Conservation (phyloP, 208 protist genomes). For the Phytomonas sp. region DNA sequence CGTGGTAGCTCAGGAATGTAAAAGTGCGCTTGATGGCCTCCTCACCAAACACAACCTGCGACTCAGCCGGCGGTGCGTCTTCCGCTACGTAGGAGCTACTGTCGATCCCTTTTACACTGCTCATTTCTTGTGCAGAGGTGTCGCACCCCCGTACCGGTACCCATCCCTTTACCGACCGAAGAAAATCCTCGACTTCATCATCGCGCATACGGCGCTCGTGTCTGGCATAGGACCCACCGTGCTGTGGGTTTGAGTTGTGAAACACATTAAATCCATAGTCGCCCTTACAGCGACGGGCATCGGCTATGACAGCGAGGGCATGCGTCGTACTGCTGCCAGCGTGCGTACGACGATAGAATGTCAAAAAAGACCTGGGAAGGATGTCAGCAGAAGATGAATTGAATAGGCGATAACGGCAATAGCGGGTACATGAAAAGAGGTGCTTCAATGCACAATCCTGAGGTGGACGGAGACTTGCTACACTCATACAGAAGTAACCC, state of each 20-base stretch:
- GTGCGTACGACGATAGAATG: no score
- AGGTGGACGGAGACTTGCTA: no score
- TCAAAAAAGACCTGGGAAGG: no score
- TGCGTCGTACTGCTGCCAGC: no score
- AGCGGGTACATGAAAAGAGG: no score
- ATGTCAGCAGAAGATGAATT: no score
- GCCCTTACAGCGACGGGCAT: conserved; percentile 19
- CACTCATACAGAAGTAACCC: no score
- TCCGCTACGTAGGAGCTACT: not conserved
- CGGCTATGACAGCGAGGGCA: no score
- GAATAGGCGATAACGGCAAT: no score
- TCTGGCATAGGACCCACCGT: conserved; percentile 71
- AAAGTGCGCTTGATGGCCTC: conserved; percentile 72
- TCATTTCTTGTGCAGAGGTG: not conserved
- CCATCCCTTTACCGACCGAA: conserved; percentile 75
- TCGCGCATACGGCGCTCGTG: conserved; percentile 80
- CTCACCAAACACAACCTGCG: conserved; percentile 27
- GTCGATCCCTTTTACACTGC: conserved; percentile 1
- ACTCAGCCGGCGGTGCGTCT: conserved; percentile 16
- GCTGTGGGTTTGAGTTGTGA: conserved; percentile 83
- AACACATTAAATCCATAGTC: conserved; percentile 82
- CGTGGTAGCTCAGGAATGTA: conserved; percentile 40
- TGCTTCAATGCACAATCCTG: no score
- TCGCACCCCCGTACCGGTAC: conserved; percentile 29
- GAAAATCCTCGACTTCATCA: conserved; percentile 83